Percentiles rank a stretch among this genome's conserved stretches.
These are phyloP conservation scores for Nicotiana tomentosiformis DNA, from an alignment of 257 asterid genomes.

Conservation along the genomic window DNA sequence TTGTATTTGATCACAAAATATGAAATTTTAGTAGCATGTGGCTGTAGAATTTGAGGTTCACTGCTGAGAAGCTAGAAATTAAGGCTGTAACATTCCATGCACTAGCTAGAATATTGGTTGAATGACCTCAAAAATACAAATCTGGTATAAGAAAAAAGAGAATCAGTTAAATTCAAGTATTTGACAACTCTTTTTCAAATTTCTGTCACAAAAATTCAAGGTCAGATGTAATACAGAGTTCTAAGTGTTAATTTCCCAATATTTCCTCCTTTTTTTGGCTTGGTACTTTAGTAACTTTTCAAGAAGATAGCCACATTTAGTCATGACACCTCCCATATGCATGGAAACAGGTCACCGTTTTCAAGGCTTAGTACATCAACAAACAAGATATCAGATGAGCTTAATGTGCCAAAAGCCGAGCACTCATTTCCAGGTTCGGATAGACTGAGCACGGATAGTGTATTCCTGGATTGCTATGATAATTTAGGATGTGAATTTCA, in stretches of 20 bases:
- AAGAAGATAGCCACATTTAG: neutral
- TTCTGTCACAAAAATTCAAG: neutral
- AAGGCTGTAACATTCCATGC: neutral
- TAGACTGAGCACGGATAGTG: neutral
- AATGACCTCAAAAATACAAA: neutral
- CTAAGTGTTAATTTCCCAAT: neutral
- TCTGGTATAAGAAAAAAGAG: neutral
- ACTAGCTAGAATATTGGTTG: neutral
- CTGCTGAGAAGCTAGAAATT: neutral
- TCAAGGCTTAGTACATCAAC: neutral
- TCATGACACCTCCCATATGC: neutral
- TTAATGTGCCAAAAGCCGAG: neutral
- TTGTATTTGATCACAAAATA: too few relatives aligned
- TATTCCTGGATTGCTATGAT: slow-evolving; percentile 1
- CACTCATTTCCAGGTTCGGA: neutral
- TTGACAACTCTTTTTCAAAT: neutral
- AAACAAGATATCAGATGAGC: neutral
- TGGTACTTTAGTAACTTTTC: too few relatives aligned
- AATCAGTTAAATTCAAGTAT: neutral
- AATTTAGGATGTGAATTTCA: neutral
- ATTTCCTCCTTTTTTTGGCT: neutral
- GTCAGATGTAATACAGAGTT: neutral
- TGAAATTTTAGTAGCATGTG: too few relatives aligned
- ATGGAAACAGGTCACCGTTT: neutral
- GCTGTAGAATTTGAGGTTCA: too few relatives aligned